A percentile compares a stretch with the other conserved stretches of the same genome.
Evolutionary conservation across 2,329 filamentous ascomycete species (phyloP).

Genomic region (Dactylellina sp.): DNA sequence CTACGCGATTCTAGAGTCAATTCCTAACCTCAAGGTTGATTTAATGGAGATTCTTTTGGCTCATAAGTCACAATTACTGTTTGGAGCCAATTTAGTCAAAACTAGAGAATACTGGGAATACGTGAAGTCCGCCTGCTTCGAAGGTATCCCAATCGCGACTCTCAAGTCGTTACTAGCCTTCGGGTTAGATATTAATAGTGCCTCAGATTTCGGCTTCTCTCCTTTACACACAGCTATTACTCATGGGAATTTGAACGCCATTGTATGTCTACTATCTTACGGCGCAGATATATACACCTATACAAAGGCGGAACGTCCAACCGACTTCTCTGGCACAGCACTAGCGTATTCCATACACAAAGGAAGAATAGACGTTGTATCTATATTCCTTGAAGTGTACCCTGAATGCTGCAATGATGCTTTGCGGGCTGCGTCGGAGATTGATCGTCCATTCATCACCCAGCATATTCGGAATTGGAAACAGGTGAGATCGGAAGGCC

Average conservation of each 20-base stretch:
- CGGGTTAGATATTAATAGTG: not conserved
- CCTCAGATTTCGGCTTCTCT: not conserved
- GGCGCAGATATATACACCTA: slow-evolving; percentile 6
- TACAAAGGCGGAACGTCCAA: too few relatives aligned
- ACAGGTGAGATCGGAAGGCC: too few relatives aligned
- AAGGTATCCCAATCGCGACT: not conserved
- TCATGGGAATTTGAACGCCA: not conserved
- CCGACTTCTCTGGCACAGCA: not conserved
- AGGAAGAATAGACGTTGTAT: slow-evolving; percentile 1
- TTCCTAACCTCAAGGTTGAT: not conserved
- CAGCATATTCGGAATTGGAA: slow-evolving; percentile 3
- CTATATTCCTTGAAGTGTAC: slow-evolving; percentile 13
- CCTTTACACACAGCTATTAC: not conserved
- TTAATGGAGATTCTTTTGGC: not conserved
- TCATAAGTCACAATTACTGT: too few relatives aligned
- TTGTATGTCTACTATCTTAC: slow-evolving; percentile 6
- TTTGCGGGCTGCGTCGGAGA: not conserved
- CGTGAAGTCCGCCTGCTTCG: not conserved
- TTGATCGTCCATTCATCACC: not conserved
- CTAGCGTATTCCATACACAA: not conserved
- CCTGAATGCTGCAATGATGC: slow-evolving; percentile 4
- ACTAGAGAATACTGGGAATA: not conserved
- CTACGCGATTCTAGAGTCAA: not conserved
- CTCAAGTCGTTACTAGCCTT: not conserved
- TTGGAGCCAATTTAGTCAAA: not conserved